Evolutionary conservation across 1,284 basidiomycete species (phyloP).

Genomic region (Agroathelia rolfsii): DNA sequence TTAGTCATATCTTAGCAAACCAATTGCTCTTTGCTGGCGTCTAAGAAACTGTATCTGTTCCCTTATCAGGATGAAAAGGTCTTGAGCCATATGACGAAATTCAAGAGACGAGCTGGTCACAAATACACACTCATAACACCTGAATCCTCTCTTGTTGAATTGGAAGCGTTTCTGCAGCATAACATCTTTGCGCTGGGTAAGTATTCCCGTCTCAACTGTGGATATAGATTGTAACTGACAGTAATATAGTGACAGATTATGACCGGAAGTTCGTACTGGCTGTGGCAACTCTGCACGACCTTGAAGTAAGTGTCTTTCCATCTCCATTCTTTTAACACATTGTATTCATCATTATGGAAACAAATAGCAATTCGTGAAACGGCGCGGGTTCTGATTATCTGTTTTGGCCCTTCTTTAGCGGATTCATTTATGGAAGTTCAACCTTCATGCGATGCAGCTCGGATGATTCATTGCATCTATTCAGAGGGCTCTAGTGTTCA

Average conservation of each 20-base stretch:
- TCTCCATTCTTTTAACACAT: background rate
- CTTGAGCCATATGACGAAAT: constrained; percentile 63
- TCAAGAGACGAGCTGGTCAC: constrained; percentile 55
- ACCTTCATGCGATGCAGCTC: too few species aligned
- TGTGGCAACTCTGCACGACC: constrained; percentile 72
- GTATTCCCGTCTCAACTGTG: constrained; percentile 12
- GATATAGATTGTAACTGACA: constrained; percentile 4
- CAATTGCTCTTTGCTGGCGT: background rate
- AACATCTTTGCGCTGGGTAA: constrained; percentile 74
- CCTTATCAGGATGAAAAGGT: constrained; percentile 49
- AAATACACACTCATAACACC: constrained; percentile 78
- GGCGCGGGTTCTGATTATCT: constrained; percentile 34
- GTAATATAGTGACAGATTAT: constrained; percentile 61
- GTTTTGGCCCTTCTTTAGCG: too few species aligned
- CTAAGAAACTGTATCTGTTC: constrained; percentile 4
- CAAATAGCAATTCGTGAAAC: constrained; percentile 41
- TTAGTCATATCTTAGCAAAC: constrained; percentile 26
- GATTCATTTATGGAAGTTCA: too few species aligned
- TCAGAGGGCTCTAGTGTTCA: too few species aligned
- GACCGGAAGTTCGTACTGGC: constrained; percentile 80
- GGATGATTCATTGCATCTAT: too few species aligned
- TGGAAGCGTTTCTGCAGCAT: constrained; percentile 63
- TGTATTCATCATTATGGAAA: constrained; percentile 6
- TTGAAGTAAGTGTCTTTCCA: constrained; percentile 42
- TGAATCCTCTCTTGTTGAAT: constrained; percentile 60